A percentile compares a stretch with the other conserved stretches of the same genome.
phyloP scores from a whole-genome alignment of 2,329 filamentous ascomycete species.

The Aspergillus proliferans region DNA sequence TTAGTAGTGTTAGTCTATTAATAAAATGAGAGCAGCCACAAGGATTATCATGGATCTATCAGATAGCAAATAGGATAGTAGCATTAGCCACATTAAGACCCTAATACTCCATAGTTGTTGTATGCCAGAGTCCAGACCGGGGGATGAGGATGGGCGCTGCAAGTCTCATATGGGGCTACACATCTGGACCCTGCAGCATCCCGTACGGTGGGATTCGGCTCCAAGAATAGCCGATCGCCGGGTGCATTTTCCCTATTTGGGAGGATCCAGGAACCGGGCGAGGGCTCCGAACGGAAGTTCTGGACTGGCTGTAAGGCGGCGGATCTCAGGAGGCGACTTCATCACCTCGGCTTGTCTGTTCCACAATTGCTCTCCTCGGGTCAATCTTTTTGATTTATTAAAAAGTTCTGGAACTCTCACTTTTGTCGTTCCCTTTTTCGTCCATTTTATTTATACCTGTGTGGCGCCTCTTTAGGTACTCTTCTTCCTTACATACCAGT shows the following conservation, averaged over 20 bases:
- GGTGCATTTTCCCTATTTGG: neutral
- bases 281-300: neutral
- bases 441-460: too few relatives aligned
- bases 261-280: neutral
- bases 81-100: too few relatives aligned
- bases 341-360: neutral
- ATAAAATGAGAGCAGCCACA: neutral
- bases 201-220: neutral
- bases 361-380: too few relatives aligned
- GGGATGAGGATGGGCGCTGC: neutral
- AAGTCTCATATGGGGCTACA: neutral
- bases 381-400: too few relatives aligned
- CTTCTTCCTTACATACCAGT: neutral
- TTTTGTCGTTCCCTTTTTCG: neutral
- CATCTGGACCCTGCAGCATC: neutral
- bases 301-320: neutral
- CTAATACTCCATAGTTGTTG: too few relatives aligned
- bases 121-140: too few relatives aligned
- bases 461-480: too few relatives aligned
- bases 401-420: neutral
- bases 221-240: neutral
- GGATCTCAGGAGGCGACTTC: neutral
- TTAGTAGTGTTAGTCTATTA: neutral
- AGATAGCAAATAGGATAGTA: too few relatives aligned
- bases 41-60: too few relatives aligned